These are phyloP conservation scores for bread wheat (Triticum aestivum) DNA, from an alignment of 176 grass and related monocot genomes.

Conservation along the genomic window DNA sequence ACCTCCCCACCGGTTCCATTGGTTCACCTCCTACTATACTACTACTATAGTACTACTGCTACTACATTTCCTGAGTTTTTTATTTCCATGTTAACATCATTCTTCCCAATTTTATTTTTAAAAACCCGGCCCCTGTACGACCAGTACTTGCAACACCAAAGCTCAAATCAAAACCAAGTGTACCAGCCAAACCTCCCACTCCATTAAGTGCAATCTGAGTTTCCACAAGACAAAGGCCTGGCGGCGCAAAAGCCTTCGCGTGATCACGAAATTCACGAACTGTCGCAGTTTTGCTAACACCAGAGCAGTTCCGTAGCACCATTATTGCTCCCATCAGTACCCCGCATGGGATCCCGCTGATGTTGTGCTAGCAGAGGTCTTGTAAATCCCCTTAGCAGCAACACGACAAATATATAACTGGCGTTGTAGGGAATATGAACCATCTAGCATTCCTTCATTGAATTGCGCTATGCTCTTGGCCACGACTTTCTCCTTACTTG, in stretches of 20 bases:
- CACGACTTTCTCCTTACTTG: background rate
- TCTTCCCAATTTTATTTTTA: background rate
- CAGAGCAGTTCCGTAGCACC: no score
- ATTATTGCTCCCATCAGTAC: no score
- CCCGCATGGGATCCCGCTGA: background rate
- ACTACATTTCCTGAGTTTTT: background rate
- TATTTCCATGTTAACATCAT: background rate
- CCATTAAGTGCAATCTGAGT: background rate
- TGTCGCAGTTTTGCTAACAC: no score
- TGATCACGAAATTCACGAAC: no score
- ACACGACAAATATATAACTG: background rate
- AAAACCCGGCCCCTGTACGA: background rate
- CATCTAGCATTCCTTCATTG: background rate
- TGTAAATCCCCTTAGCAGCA: background rate
- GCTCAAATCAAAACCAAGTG: background rate
- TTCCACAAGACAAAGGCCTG: background rate
- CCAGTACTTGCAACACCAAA: background rate
- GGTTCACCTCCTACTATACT: no score
- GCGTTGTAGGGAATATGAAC: background rate
- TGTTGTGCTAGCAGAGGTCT: background rate
- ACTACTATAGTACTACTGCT: background rate
- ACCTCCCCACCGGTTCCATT: no score
- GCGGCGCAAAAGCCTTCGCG: no score
- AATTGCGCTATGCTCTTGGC: background rate
- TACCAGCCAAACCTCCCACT: background rate